Base-by-base conservation (phyloP, 1,284 basidiomycete genomes). In the Trichosporon coremiiforme region DNA sequence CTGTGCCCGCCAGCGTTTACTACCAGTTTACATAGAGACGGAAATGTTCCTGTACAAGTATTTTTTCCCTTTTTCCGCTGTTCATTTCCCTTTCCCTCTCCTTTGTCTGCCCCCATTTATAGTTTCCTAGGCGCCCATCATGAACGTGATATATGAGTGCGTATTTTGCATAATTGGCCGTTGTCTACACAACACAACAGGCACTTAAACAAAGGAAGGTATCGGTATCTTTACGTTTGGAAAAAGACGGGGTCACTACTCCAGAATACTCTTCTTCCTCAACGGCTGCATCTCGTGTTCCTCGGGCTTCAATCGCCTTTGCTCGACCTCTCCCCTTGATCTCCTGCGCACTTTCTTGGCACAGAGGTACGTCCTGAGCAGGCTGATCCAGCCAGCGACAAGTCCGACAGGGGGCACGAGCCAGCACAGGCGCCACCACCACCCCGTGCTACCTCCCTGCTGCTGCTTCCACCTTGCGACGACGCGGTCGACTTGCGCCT, bases 321-420 rank as follows among this genome's bases (percentile, higher is more conserved):
- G 70, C 65, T 70, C 66, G 1, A 75, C 73, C 71, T 79, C 78
- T 8, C 80, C 79, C 62, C 80, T 74, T 8, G 70, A 73, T 60
- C 75, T 71, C 66, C 77, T 69, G 57, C 77, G 70, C 36, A 73
- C 68, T 55, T 50, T 67, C 22, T 68, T 64, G 0, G 60, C 25
- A 4, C 65, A 29, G 17, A 69, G 66, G 76, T 74, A 78, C 17
- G 70, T 75, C 10, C 63, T 25, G 2, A 77, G 33, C 60, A 80
- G 70, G 41, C 71, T 73, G 20, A 81, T 62, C 68, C 69, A 69
- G 2, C 80, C 81, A 1, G 78, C 78, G 0, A 71, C 73, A 6
- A 88, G 65, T 1, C 91, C 93, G 17, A 89, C 78, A 0, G 93
- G 94, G 0, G 95, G 95, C 13, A 92, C 71, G n/a, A 97, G 75